These are phyloP conservation scores for Scedosporium apiospermum DNA, from an alignment of 2,329 filamentous ascomycete genomes.

Conservation along the genomic window DNA sequence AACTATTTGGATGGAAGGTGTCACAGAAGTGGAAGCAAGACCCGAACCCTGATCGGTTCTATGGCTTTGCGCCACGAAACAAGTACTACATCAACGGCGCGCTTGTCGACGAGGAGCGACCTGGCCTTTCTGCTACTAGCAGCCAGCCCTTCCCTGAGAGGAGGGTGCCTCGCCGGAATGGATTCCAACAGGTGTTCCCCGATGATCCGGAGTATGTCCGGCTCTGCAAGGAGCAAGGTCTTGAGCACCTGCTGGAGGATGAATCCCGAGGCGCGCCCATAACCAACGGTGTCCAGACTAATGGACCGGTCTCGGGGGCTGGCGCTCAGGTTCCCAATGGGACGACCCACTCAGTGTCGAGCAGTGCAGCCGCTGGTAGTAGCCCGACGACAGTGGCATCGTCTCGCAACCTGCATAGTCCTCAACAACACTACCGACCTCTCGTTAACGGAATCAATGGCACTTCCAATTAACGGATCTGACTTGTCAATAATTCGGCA, in stretches of 20 bases:
- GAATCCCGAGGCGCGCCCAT: background rate
- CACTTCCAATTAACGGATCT: background rate
- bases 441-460: constrained; percentile 5
- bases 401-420: background rate
- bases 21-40: constrained; percentile 51
- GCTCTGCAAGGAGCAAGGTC: constrained; percentile 47
- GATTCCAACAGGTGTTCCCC: constrained; percentile 41
- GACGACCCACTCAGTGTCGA: background rate
- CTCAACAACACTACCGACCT: background rate
- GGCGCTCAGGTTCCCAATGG: background rate
- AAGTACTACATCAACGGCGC: constrained; percentile 51
- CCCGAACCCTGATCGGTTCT: constrained; percentile 40
- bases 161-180: constrained; percentile 41
- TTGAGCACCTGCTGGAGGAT: constrained; percentile 39
- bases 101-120: constrained; percentile 41
- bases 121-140: constrained; percentile 36
- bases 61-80: constrained; percentile 44
- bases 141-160: constrained; percentile 44
- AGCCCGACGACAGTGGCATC: background rate
- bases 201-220: constrained; percentile 48
- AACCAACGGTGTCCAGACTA: constrained; percentile 32
- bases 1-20: constrained; percentile 29
- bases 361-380: background rate
- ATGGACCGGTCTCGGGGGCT: constrained; percentile 23
- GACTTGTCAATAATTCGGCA: background rate